These are phyloP conservation scores for Sporothrix protearum DNA, from an alignment of 2,329 filamentous ascomycete species.

Conservation along the genomic window DNA sequence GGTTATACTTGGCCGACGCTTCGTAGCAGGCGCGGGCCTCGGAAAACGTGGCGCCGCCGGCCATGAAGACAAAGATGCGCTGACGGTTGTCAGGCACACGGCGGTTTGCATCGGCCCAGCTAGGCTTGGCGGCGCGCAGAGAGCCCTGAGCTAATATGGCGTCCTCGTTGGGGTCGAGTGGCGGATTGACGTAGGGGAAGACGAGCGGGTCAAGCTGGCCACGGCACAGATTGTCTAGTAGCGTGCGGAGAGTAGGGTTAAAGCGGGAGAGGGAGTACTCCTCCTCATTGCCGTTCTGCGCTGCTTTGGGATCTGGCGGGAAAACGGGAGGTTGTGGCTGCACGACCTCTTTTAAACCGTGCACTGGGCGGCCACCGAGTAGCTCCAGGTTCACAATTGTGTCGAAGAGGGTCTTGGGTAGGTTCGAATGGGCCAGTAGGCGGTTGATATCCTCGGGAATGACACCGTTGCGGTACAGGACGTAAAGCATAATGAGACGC, in stretches of 20 bases:
- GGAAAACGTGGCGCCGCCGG: slow-evolving; percentile 89
- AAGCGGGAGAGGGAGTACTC: slow-evolving; percentile 86
- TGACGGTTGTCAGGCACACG: slow-evolving; percentile 77
- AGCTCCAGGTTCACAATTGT: slow-evolving; percentile 74
- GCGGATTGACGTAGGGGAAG: slow-evolving; percentile 72
- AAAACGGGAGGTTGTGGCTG: slow-evolving; percentile 67
- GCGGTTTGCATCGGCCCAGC: slow-evolving; percentile 83
- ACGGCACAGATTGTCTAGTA: slow-evolving; percentile 71
- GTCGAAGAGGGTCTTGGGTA: slow-evolving; percentile 70
- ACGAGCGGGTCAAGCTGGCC: slow-evolving; percentile 62
- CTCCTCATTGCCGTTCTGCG: slow-evolving; percentile 54
- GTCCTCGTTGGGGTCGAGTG: slow-evolving; percentile 60
- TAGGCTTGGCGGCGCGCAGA: slow-evolving; percentile 85
- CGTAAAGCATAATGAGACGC: slow-evolving; percentile 79
- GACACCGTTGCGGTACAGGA: slow-evolving; percentile 81
- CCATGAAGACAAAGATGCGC: slow-evolving; percentile 89
- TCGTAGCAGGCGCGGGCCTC: slow-evolving; percentile 90
- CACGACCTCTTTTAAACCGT: slow-evolving; percentile 69
- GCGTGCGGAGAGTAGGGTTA: slow-evolving; percentile 73
- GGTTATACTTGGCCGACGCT: slow-evolving; percentile 64
- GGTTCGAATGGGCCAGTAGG: slow-evolving; percentile 74
- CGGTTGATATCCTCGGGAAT: slow-evolving; percentile 79
- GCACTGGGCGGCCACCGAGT: slow-evolving; percentile 70
- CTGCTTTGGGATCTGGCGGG: slow-evolving; percentile 55
- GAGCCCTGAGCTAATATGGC: slow-evolving; percentile 63